These are phyloP conservation scores for Paulownia fortunei DNA, from an alignment of 257 asterid genomes.

Conservation along the genomic window DNA sequence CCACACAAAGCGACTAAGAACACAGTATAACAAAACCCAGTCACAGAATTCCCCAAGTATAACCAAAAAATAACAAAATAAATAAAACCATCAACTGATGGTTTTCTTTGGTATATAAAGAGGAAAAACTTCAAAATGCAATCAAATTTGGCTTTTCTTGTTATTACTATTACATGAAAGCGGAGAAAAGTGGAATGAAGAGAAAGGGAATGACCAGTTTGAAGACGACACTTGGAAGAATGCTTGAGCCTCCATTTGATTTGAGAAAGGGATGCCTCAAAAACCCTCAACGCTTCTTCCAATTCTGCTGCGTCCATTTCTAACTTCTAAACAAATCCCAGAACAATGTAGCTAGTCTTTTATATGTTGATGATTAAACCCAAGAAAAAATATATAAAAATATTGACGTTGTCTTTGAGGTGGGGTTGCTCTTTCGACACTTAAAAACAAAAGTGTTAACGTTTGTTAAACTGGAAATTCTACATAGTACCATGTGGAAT, in stretches of 20 bases:
- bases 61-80: not conserved
- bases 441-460: too few species aligned
- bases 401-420: too few species aligned
- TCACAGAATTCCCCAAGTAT: not conserved
- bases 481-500: too few species aligned
- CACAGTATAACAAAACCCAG: conserved; percentile 12
- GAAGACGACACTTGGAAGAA: conserved; percentile 78
- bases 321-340: conserved; percentile 12
- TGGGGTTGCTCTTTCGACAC: too few species aligned
- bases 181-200: not conserved
- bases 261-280: conserved; percentile 62
- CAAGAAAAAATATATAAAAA: too few species aligned
- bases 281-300: conserved; percentile 51
- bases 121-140: not conserved
- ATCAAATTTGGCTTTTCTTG: not conserved
- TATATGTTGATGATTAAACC: too few species aligned
- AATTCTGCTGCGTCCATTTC: conserved; percentile 37
- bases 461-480: too few species aligned
- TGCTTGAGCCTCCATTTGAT: conserved; percentile 79
- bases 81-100: not conserved
- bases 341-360: too few species aligned
- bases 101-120: not conserved
- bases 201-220: conserved; percentile 52
- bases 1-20: not conserved
- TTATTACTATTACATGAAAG: not conserved